Evolutionary conservation across 495 filamentous ascomycete species (phyloP).

Genomic region (Lophiostoma macrostomum): DNA sequence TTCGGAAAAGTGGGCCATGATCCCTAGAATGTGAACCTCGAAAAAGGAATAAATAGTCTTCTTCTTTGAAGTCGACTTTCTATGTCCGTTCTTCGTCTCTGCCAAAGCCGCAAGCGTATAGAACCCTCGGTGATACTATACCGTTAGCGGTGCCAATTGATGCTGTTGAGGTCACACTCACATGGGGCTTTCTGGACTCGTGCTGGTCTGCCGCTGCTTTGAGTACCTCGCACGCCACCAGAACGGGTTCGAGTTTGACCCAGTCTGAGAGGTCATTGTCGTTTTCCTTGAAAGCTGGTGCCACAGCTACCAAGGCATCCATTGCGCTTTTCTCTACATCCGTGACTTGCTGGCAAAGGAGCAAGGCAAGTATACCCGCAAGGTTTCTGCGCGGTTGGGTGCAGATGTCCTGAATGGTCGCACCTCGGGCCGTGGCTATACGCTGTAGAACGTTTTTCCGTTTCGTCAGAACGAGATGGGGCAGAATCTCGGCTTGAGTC

Average conservation of each 20-base stretch:
- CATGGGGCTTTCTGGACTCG: conserved; percentile 56
- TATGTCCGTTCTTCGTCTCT: conserved; percentile 51
- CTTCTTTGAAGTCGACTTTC: conserved; percentile 49
- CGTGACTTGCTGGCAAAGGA: conserved; percentile 67
- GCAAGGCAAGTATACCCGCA: conserved; percentile 70
- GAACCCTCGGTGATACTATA: conserved; percentile 60
- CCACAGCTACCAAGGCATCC: conserved; percentile 61
- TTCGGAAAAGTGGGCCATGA: conserved; percentile 78
- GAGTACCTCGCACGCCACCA: conserved; percentile 75
- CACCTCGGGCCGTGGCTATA: conserved; percentile 70
- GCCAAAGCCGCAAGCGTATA: conserved; percentile 64
- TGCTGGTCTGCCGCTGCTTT: conserved; percentile 72
- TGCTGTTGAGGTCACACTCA: conserved; percentile 41
- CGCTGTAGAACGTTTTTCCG: conserved; percentile 73
- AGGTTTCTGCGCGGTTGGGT: conserved; percentile 64
- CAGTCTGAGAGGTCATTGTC: conserved; percentile 63
- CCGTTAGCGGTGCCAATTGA: conserved; percentile 6
- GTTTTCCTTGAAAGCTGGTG: conserved; percentile 58
- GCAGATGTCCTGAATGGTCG: conserved; percentile 56
- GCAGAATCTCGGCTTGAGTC: conserved; percentile 79
- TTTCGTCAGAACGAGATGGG: conserved; percentile 76
- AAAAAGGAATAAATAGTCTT: conserved; percentile 72
- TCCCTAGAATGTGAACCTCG: conserved; percentile 79
- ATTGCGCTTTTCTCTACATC: conserved; percentile 68
- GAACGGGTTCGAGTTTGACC: conserved; percentile 70